Evolutionary conservation across 306 rosid genomes (phyloP), one percentile per base, ranked within the genome.

Genomic region (Oxytropis ochrocephala): DNA sequence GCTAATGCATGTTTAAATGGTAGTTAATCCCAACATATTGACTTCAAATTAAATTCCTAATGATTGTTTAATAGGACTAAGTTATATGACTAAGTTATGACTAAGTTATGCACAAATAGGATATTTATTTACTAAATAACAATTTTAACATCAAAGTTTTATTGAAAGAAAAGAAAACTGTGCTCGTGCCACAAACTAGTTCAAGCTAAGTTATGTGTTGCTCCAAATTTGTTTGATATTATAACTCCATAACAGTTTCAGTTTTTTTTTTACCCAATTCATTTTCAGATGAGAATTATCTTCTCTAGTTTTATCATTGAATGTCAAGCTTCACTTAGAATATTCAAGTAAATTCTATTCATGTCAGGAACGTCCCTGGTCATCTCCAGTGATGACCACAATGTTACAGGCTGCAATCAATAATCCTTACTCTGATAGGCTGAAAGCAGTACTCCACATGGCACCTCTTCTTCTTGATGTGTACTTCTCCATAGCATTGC

Each of bases 361-460:
- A 47, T 70, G 73, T 75, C 87, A 94, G 98, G 98, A 90, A 76
- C 96, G 98, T 49, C 98, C 87, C 77, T 90, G 96, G 98, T 82
- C 85, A 41, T 94, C 98, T 84, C 96, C 97, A 38, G 94, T 78
- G 76, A 85, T 94, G 87, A 70, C 86, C 30, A 71, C 91, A 36
- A 72, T 80, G 46, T 68, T 94, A 48, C 88, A 85, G 82, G 68
- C 84, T 59, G 88, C 92, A 55, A 84, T 81, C 65, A 85, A 77
- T 75, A 78, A 63, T 74, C 84, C 96, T 69, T 96, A 77, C 80
- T 88, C 98, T 69, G 87, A 85, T 73, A 87, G 90, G 90, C 85
- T 90, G 74, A 88, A 90, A 73, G 77, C 87, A 72, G 80, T 74
- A 62, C 92, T 94, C 69, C 76, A 63, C 67, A 64, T 86, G 70